Conservation (phyloP, 495 filamentous ascomycete genomes). For the Xylaria intraflava region DNA sequence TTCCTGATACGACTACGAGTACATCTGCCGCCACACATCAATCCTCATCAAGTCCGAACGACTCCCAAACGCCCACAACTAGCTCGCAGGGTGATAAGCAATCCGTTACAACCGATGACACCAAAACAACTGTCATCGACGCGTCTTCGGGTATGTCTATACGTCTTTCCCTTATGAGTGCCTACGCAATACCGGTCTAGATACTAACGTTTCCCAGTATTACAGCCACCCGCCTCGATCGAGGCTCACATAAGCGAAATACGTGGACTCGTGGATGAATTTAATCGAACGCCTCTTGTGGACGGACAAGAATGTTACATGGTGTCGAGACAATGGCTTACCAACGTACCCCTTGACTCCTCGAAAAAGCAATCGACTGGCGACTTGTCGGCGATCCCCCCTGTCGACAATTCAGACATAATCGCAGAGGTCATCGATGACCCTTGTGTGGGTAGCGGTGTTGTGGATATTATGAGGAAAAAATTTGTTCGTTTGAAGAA, state of each 20-base stretch:
- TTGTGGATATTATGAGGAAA: slow-evolving; percentile 29
- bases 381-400: slow-evolving; percentile 29
- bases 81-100: background rate
- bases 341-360: slow-evolving; percentile 44
- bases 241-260: slow-evolving; percentile 62
- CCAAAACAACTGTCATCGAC: background rate
- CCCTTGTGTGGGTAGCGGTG: slow-evolving; percentile 24
- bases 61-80: background rate
- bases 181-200: background rate
- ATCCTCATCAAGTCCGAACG: background rate
- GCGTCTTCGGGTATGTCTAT: background rate
- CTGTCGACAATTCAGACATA: slow-evolving; percentile 80
- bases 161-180: background rate
- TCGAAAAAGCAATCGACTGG: slow-evolving; percentile 15
- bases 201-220: slow-evolving; percentile 13
- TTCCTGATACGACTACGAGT: slow-evolving; percentile 15
- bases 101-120: background rate
- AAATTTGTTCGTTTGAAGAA: slow-evolving; percentile 71
- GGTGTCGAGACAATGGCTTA: slow-evolving; percentile 72
- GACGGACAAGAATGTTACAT: slow-evolving; percentile 72
- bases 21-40: background rate
- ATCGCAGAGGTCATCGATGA: slow-evolving; percentile 44
- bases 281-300: slow-evolving; percentile 44
- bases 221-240: slow-evolving; percentile 16
- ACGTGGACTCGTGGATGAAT: slow-evolving; percentile 50